Percentiles rank a stretch among this genome's conserved stretches.
These are phyloP conservation scores for Sequoia sempervirens DNA, from an alignment of 75 land plant species.

Conservation along the genomic window DNA sequence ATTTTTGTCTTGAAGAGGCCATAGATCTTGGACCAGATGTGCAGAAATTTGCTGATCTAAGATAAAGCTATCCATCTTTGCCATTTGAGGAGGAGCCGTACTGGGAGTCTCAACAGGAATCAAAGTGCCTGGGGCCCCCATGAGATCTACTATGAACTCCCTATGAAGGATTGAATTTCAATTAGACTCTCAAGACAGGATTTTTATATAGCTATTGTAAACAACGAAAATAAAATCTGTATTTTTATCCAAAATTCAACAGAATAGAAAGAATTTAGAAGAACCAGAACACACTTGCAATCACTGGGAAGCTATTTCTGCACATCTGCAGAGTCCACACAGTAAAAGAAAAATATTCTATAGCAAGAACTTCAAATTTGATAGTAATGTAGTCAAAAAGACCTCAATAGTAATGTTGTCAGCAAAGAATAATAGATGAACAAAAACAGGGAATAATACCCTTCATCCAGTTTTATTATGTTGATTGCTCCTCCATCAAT, in stretches of 20 bases:
- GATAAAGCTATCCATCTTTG: slow-evolving; percentile 13
- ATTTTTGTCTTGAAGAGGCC: slow-evolving; percentile 24
- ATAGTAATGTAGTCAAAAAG: neutral
- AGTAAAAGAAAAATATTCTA: neutral
- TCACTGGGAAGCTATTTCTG: neutral
- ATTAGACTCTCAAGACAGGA: neutral
- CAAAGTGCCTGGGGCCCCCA: slow-evolving; percentile 81
- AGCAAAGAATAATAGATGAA: neutral
- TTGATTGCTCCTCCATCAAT: slow-evolving; percentile 81
- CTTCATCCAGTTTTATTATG: slow-evolving; percentile 56
- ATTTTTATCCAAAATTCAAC: neutral
- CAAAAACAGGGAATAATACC: slow-evolving; percentile 26
- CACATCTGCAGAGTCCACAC: neutral
- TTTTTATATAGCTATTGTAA: neutral
- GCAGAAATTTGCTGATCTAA: slow-evolving; percentile 8
- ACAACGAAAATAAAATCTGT: neutral
- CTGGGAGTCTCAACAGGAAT: slow-evolving; percentile 62
- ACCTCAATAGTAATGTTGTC: too few species aligned
- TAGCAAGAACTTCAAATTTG: neutral
- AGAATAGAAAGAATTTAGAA: neutral
- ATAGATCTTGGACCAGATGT: slow-evolving; percentile 12
- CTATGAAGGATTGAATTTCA: slow-evolving; percentile 24
- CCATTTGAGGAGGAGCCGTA: slow-evolving; percentile 27
- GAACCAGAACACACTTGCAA: neutral
- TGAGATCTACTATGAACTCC: slow-evolving; percentile 85